Evolutionary conservation across 192 early-diverging fungal genomes (phyloP).

Genomic region (Irineochytrium annulatum): DNA sequence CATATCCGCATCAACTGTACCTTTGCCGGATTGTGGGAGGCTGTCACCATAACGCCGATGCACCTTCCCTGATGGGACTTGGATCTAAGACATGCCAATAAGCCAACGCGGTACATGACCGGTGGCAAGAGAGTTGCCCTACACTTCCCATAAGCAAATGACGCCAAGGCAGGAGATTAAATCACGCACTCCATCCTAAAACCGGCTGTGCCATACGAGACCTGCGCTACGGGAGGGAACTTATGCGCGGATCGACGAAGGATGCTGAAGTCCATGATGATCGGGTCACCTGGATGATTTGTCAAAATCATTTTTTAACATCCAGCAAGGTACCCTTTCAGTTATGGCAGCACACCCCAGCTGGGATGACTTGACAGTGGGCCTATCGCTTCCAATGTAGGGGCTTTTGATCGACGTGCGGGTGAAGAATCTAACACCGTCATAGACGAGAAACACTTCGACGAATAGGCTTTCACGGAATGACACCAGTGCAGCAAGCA

Average conservation of each 20-base stretch:
- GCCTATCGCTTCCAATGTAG: too few species aligned
- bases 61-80: conserved; percentile 74
- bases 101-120: conserved; percentile 87
- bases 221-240: neutral
- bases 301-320: too few species aligned
- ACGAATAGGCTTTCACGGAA: too few species aligned
- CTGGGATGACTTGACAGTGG: too few species aligned
- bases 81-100: conserved; percentile 88
- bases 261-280: too few species aligned
- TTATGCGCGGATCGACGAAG: too few species aligned
- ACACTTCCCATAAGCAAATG: neutral
- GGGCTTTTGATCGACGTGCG: too few species aligned
- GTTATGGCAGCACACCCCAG: too few species aligned
- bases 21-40: conserved; percentile 93
- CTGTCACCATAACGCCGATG: conserved; percentile 98
- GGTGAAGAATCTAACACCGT: too few species aligned
- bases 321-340: too few species aligned
- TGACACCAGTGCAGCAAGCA: conserved; percentile 91
- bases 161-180: neutral
- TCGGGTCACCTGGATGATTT: too few species aligned
- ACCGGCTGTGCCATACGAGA: conserved; percentile 91
- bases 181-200: conserved; percentile 83
- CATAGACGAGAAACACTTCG: too few species aligned
- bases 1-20: conserved; percentile 29
- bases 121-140: conserved; percentile 86